Base-by-base conservation (phyloP, 257 asterid species). In the Penstemon davidsonii region DNA sequence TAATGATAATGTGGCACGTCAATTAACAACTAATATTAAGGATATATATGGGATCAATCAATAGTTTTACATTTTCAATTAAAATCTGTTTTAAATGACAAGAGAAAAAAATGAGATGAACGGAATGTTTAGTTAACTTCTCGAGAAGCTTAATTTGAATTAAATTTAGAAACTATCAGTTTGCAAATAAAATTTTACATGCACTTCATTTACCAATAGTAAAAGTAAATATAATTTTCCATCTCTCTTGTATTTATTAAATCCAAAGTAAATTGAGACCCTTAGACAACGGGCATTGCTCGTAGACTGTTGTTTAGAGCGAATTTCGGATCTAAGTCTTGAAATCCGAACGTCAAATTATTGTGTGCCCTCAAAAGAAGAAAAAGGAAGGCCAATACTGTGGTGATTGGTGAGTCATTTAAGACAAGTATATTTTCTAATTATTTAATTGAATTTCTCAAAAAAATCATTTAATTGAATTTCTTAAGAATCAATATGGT, bases 261-360 rank as follows among this genome's bases (percentile, higher is more conserved):
- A 62, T 55, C 3, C 8, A 39, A 25, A 38, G 12, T 5, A 5
- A 15, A 15, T 7, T 6, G 38, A 64, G 51, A 51, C 39, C 33
- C 25, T 37, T 3, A 59, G 54, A 43, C 56, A 33, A 33, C 55
- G 57, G 54, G 61, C 6, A 15, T 18, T 43, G 65, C 58, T 61
- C 13, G 62, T 49, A 39, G 75, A 60, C 68, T 41, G 39, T 45
- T 47, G 68, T 70, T 60, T 7, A 49, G 68, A 70, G 74, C 54
- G 19, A 70, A 70, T 70, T 4, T 60, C 74, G 74, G 74, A 69
- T 69, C 74, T 58, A 18, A 51, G 70, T 65, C 13, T 43, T 51
- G 46, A 51, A 51, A 49, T 49, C 5, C 6, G 57, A 47, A 33
- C 58, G 40, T 15, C 13, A 33, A n/a, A 12, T 15, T 39, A 50